Base-by-base conservation (phyloP, 2,329 filamentous ascomycete genomes). In the Mariannaea elegans region DNA sequence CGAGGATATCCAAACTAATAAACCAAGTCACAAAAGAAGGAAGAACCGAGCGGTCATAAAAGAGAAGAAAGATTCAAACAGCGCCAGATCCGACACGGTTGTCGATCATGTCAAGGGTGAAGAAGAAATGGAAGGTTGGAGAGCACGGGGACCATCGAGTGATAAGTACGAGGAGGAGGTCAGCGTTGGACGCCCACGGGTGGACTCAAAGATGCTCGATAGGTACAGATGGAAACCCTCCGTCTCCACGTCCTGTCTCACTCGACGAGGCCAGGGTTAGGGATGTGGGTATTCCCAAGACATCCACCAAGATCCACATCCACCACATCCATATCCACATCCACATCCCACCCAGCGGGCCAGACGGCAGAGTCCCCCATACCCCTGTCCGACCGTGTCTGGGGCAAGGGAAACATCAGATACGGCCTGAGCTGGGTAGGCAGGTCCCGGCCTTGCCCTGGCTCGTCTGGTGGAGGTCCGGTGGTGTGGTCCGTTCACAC, bases 11-110 rank as follows among this genome's bases (percentile, higher is more conserved):
- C 80, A 75, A 78, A 74, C 76, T 74, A 71, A 72, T 70, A 69
- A 68, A 73, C 69, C 76, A 74, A 81, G 76, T 76, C 75, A 77
- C 72, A 76, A 80, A 81, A 78, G 75, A 81, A 80, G 77, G 75
- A 81, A 79, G 79, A 81, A 80, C 77, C 78, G 76, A 78, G 78
- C 78, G 76, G 76, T 75, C 77, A 80, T 78, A 74, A 77, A 78
- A 77, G 76, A 76, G 75, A 78, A 77, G 59, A 77, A 63, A 78
- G 74, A 73, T 79, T 78, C 76, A 81, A 74, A 75, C 67, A 71
- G 65, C 69, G 73, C 74, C 74, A 74, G 75, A 76, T 77, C 76
- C 74, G 73, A 80, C 78, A 68, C 76, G 74, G 78, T 71, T 82
- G 79, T 77, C 79, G 79, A 82, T 83, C 79, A 77, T 80, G 76